These are phyloP conservation scores for Raddia distichophylla DNA, from an alignment of 176 grass and related monocot genomes.

Conservation along the genomic window DNA sequence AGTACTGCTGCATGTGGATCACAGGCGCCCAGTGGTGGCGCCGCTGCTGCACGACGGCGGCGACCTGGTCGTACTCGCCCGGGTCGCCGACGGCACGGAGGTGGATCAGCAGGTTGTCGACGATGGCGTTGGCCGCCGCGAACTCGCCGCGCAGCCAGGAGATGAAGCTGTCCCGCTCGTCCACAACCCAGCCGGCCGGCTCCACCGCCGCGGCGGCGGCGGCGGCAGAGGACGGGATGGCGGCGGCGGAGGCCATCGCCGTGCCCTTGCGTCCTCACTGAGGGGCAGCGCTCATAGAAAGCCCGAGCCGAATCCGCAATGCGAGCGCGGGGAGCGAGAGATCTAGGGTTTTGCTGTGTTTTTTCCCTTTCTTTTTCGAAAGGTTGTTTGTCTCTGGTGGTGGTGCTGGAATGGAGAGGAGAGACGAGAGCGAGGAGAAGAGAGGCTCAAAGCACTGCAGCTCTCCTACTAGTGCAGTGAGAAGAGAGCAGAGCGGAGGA, in stretches of 20 bases:
- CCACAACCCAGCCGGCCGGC: constrained; percentile 44
- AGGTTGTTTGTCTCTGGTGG: constrained; percentile 18
- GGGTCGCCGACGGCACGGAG: constrained; percentile 61
- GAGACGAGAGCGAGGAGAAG: neutral
- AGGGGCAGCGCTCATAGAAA: constrained; percentile 36
- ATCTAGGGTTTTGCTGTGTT: constrained; percentile 77
- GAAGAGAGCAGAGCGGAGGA: neutral
- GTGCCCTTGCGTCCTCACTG: constrained; percentile 31
- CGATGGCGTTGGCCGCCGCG: constrained; percentile 88
- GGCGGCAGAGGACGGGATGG: constrained; percentile 24
- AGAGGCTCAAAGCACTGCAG: neutral
- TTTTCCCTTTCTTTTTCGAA: neutral
- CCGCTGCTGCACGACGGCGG: constrained; percentile 67
- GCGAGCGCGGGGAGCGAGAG: constrained; percentile 38
- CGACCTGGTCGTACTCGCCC: constrained; percentile 75
- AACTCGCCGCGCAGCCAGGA: constrained; percentile 92
- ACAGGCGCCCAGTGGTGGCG: constrained; percentile 78
- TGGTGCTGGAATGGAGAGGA: constrained; percentile 19
- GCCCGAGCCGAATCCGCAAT: constrained; percentile 22
- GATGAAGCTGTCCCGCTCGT: constrained; percentile 90
- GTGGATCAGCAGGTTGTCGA: constrained; percentile 76
- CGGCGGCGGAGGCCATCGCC: constrained; percentile 54
- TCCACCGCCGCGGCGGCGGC: constrained; percentile 21
- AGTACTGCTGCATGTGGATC: constrained; percentile 96
- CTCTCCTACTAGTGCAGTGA: neutral